A percentile compares a stretch with the other conserved stretches of the same genome.
These are phyloP conservation scores for Rugosomyces carneus DNA, from an alignment of 1,284 basidiomycete species.

Conservation along the genomic window DNA sequence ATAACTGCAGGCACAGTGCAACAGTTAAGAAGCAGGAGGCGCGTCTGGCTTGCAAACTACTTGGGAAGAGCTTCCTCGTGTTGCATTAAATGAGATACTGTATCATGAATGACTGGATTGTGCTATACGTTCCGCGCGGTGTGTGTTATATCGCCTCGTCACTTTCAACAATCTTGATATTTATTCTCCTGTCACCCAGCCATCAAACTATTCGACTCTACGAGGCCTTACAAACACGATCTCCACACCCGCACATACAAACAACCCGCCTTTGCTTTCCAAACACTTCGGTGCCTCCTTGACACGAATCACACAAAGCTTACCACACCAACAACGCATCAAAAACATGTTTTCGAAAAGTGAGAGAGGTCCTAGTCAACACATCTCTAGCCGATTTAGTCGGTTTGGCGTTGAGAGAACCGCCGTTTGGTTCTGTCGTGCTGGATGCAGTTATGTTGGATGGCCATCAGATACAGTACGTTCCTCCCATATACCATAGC, in stretches of 20 bases:
- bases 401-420: constrained; percentile 49
- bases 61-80: constrained; percentile 81
- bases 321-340: too few relatives aligned
- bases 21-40: constrained; percentile 40
- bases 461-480: constrained; percentile 60
- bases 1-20: constrained; percentile 50
- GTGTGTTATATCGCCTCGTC: constrained; percentile 12
- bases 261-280: constrained; percentile 63
- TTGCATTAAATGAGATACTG: constrained; percentile 80
- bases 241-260: constrained; percentile 71
- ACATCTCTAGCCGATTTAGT: constrained; percentile 51
- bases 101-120: constrained; percentile 69
- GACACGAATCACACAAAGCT: constrained; percentile 55
- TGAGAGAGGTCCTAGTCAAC: constrained; percentile 41
- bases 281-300: constrained; percentile 54
- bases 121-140: constrained; percentile 87
- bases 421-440: constrained; percentile 54
- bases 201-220: constrained; percentile 74
- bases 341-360: constrained; percentile 42
- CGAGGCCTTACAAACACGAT: constrained; percentile 73
- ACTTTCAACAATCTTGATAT: background rate
- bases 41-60: constrained; percentile 41
- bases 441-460: constrained; percentile 62
- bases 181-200: constrained; percentile 29
- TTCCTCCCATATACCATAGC: background rate